These are phyloP conservation scores for Marchantia paleacea DNA, from an alignment of 225 moss, liverwort and hornwort species.

Conservation along the genomic window DNA sequence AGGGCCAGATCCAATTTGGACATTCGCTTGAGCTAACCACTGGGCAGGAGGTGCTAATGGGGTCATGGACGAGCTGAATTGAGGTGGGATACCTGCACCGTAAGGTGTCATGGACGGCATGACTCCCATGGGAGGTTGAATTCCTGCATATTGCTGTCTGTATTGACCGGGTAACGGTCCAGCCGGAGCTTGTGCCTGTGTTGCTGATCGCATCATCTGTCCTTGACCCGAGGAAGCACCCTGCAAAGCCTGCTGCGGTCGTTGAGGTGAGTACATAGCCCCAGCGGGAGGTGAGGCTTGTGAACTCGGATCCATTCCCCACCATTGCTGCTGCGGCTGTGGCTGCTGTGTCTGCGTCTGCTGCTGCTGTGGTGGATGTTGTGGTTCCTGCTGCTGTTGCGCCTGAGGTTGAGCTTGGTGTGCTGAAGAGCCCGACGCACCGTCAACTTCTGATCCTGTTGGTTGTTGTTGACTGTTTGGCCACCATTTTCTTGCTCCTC, in stretches of 20 bases:
- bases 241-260: conserved; percentile 18
- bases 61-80: conserved; percentile 54
- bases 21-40: conserved; percentile 59
- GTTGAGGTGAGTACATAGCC: conserved; percentile 19
- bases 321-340: conserved; percentile 59
- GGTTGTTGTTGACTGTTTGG: conserved; percentile 57
- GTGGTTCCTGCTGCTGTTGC: conserved; percentile 48
- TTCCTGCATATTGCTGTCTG: conserved; percentile 48
- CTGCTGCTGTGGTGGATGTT: conserved; percentile 45
- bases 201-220: conserved; percentile 33
- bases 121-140: conserved; percentile 51
- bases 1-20: conserved; percentile 43
- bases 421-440: conserved; percentile 35
- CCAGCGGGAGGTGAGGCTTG: conserved; percentile 47
- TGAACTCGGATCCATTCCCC: conserved; percentile 59
- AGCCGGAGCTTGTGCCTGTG: conserved; percentile 45
- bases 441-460: conserved; percentile 53
- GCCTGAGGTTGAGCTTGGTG: conserved; percentile 47
- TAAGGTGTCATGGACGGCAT: conserved; percentile 58
- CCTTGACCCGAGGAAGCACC: conserved; percentile 41
- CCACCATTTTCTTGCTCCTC: conserved; percentile 73
- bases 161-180: conserved; percentile 60
- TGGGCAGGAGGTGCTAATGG: conserved; percentile 53
- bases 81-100: conserved; percentile 44
- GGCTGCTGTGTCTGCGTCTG: conserved; percentile 23